Percentiles rank a stretch among this genome's conserved stretches.
Conservation (phyloP, 1,139 yeast species). For the Kurtzmaniella natalensis region DNA sequence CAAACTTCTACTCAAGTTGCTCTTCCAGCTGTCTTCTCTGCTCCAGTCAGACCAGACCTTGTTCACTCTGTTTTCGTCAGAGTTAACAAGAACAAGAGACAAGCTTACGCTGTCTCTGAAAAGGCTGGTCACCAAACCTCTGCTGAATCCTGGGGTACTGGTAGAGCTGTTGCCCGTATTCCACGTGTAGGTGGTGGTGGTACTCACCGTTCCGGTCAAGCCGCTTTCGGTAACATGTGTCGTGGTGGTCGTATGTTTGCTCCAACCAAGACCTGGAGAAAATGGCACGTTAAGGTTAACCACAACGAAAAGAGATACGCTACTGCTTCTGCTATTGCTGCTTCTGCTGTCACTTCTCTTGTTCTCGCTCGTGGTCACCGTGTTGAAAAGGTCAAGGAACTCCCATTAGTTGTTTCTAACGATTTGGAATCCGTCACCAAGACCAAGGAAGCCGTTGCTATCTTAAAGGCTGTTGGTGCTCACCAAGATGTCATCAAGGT, state of each 20-base stretch:
- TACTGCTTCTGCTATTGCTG: conserved; percentile 99
- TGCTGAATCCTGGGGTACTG: conserved; percentile 99
- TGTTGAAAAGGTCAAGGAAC: conserved; percentile 96
- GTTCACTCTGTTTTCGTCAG: conserved; percentile 98
- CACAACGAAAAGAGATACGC: conserved; percentile 99
- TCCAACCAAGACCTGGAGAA: conserved; percentile 99
- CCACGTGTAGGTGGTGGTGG: conserved; percentile 99
- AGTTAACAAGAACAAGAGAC: conserved; percentile 99
- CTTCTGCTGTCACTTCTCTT: conserved; percentile 97
- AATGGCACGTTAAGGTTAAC: conserved; percentile 99
- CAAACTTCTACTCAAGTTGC: conserved; percentile 81
- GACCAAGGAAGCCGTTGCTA: conserved; percentile 99
- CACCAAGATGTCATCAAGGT: conserved; percentile 98
- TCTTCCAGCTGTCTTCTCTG: conserved; percentile 98
- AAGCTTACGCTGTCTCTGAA: conserved; percentile 98
- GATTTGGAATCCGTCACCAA: conserved; percentile 90
- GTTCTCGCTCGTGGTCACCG: conserved; percentile 99
- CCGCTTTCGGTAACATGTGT: conserved; percentile 99
- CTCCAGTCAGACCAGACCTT: conserved; percentile 99
- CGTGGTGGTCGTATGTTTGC: conserved; percentile 99
- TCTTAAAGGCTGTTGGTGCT: conserved; percentile 98
- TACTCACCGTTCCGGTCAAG: conserved; percentile 99
- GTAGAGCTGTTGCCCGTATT: conserved; percentile 99
- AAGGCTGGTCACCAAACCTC: conserved; percentile 99
- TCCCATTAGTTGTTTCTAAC: conserved; percentile 95